Evolutionary conservation across 2,329 filamentous ascomycete species (phyloP).

Genomic region (Chrysosphaeria jannelii): DNA sequence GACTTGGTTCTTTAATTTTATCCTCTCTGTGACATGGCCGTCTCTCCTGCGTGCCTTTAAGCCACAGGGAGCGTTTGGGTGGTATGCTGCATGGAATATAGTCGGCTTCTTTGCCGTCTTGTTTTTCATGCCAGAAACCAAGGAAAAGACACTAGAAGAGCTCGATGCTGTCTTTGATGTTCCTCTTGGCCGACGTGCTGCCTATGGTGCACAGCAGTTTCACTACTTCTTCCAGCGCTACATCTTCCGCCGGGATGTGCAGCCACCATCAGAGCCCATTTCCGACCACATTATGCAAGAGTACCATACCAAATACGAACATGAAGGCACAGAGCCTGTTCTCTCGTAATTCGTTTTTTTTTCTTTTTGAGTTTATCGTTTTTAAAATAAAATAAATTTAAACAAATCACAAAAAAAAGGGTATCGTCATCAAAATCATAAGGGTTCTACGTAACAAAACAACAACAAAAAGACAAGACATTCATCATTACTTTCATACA

Average conservation of each 20-base stretch:
- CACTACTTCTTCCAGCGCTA: slow-evolving; percentile 5
- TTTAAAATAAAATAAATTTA: background rate
- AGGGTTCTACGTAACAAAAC: too few species aligned
- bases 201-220: slow-evolving; percentile 5
- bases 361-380: background rate
- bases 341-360: background rate
- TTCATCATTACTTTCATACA: too few species aligned
- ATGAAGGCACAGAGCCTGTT: slow-evolving; percentile 2
- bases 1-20: slow-evolving; percentile 17
- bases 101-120: slow-evolving; percentile 14
- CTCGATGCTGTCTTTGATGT: slow-evolving; percentile 10
- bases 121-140: slow-evolving; percentile 12
- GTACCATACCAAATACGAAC: too few species aligned
- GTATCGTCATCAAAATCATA: too few species aligned
- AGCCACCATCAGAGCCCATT: slow-evolving; percentile 2
- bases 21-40: slow-evolving; percentile 16
- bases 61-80: slow-evolving; percentile 16
- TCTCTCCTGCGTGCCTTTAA: slow-evolving; percentile 14
- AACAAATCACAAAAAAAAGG: too few species aligned
- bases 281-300: slow-evolving; percentile 1
- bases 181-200: slow-evolving; percentile 5
- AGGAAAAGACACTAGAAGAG: slow-evolving; percentile 12
- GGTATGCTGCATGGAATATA: slow-evolving; percentile 18
- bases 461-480: too few species aligned
- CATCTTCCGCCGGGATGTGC: slow-evolving; percentile 2